Conservation (phyloP, 140 eudicot genomes). For the Flaveria floridana region DNA sequence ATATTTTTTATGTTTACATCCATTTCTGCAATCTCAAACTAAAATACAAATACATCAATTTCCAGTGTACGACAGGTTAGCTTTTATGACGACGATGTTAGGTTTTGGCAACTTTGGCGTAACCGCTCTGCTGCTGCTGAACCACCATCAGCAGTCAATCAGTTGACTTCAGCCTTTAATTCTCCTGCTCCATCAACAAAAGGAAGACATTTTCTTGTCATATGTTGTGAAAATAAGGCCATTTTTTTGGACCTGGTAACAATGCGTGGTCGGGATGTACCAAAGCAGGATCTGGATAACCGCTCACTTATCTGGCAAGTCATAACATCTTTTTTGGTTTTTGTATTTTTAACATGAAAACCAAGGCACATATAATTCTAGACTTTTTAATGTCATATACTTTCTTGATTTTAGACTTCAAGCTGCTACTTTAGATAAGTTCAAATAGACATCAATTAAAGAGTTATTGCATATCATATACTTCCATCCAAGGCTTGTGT, state of each 20-base stretch:
- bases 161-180: conserved; percentile 67
- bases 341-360: conserved; percentile 9
- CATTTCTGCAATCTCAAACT: conserved; percentile 34
- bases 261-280: conserved; percentile 98
- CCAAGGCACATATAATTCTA: conserved; percentile 1
- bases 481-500: background rate
- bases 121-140: conserved; percentile 97
- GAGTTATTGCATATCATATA: background rate
- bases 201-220: conserved; percentile 96
- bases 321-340: conserved; percentile 14
- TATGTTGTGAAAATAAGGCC: conserved; percentile 95
- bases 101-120: conserved; percentile 94
- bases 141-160: conserved; percentile 84
- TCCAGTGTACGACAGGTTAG: conserved; percentile 95
- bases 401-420: conserved; percentile 11
- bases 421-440: conserved; percentile 10
- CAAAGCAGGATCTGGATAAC: conserved; percentile 90
- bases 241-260: conserved; percentile 92
- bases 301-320: conserved; percentile 92
- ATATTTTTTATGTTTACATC: background rate
- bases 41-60: conserved; percentile 31
- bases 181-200: conserved; percentile 88
- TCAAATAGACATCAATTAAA: background rate
- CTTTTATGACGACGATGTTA: conserved; percentile 95
- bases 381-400: conserved; percentile 1